Percentiles rank a stretch among this genome's conserved stretches.
Evolutionary conservation across 768 basidiomycete species (phyloP).

Genomic region (Pilatotrama ljubarskyi): DNA sequence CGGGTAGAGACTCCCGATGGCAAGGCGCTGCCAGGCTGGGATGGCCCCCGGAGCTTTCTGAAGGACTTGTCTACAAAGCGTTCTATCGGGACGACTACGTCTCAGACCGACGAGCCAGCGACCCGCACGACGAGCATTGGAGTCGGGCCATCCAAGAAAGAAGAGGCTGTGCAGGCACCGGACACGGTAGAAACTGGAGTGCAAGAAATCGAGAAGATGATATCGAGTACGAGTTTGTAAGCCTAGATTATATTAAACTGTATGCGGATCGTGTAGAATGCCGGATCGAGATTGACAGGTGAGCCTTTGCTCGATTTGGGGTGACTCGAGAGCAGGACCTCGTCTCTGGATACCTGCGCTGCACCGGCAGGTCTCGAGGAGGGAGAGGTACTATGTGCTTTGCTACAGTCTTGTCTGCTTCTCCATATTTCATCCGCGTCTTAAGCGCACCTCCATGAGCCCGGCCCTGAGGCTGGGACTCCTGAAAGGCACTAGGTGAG

Average conservation of each 20-base stretch:
- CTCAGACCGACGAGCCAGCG: not conserved
- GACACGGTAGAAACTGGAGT: not conserved
- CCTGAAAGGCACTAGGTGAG: not conserved
- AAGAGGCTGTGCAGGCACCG: not conserved
- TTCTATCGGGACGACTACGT: not conserved
- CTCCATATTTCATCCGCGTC: too few relatives aligned
- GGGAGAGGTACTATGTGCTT: too few relatives aligned
- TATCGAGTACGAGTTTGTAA: slow-evolving; percentile 3
- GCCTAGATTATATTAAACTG: not conserved
- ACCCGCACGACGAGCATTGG: not conserved
- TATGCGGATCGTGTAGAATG: not conserved
- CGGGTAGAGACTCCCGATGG: slow-evolving; percentile 59
- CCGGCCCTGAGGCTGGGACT: too few relatives aligned
- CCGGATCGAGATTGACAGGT: too few relatives aligned
- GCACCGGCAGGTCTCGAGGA: too few relatives aligned
- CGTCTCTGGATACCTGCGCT: too few relatives aligned
- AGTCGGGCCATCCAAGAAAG: slow-evolving; percentile 4
- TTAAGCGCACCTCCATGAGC: too few relatives aligned
- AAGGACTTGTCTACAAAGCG: not conserved
- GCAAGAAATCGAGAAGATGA: slow-evolving; percentile 6
- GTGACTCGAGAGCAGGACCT: too few relatives aligned
- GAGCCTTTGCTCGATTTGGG: too few relatives aligned
- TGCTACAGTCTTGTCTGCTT: too few relatives aligned
- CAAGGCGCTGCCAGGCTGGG: slow-evolving; percentile 29
- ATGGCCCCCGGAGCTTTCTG: not conserved